Evolutionary conservation across 768 basidiomycete genomes (phyloP), one percentile per base, ranked within the genome.

Genomic region (Ramaria rubella): DNA sequence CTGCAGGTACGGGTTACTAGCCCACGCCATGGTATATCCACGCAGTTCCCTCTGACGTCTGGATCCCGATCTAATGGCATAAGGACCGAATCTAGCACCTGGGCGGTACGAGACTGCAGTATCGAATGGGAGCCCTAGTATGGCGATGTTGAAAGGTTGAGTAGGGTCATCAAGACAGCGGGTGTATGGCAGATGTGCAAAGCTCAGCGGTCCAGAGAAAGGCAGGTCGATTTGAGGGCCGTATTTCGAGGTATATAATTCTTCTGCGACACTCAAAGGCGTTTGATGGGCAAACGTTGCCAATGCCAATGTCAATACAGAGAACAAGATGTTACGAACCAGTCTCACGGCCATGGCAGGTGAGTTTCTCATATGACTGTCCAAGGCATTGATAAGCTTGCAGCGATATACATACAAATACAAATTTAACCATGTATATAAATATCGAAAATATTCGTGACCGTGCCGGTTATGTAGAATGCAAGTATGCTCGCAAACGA

Each of bases 41-140:
- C 74, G 81, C 68, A 77, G 73, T 40, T 54, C 46, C 52, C 64
- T 69, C 62, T 88, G 86, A 8, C 85, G 75, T 46, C 87, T 75
- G 64, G 85, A 86, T 2, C 89, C 89, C 4, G 85, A 85, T 42
- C 93, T 82, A 61, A 94, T 90, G 8, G 84, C 92, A 65, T 81
- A 82, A 1, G 91, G 91, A 7, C 92, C 92, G 71, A 94, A 94
- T 8, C 92, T 81, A 12, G 91, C 91, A 4, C 90, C 91, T 17
- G 69, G 74, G 5, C 79, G 70, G 58, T 74, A 80, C 0, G 68
- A 66, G 11, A 83, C 81, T 1, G 73, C 77, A 0, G 87, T 90
- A 62, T 90, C 86, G 62, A 90, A 89, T 0, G 87, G 87, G 74
- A 88, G 81, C 7, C 88, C 91, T 5, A 94, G 70, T 34, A 94